Conservation (phyloP, 805 yeast genomes). For the Candida fluviatilis region DNA sequence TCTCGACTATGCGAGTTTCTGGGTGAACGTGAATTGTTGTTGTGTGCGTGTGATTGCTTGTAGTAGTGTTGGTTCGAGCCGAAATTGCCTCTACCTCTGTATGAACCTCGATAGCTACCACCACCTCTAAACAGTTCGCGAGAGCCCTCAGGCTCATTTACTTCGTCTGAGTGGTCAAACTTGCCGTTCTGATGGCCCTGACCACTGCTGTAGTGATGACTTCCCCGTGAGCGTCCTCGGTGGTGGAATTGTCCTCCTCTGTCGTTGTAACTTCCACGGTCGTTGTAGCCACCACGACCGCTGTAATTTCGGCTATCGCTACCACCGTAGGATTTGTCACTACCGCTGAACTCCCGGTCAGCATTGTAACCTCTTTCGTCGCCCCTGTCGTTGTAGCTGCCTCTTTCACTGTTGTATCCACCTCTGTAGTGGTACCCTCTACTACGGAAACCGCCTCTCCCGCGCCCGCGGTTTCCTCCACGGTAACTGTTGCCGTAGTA, state of each 20-base stretch:
- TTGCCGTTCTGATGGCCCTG: not conserved
- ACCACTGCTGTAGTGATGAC: not conserved
- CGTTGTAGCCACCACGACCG: not conserved
- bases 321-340: not conserved
- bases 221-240: not conserved
- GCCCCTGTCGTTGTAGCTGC: not conserved
- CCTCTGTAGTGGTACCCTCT: conserved; percentile 5
- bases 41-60: not conserved
- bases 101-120: conserved; percentile 12
- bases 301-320: not conserved
- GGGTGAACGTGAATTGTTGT: not conserved
- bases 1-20: not conserved
- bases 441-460: conserved; percentile 3
- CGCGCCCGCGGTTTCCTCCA: conserved; percentile 4
- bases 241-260: not conserved
- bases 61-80: not conserved
- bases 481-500: conserved; percentile 5
- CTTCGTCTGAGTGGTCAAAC: not conserved
- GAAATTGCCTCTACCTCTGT: conserved; percentile 10
- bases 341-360: not conserved
- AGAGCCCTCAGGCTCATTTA: conserved; percentile 6
- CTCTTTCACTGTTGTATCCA: conserved; percentile 11
- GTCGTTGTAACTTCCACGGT: not conserved
- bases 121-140: conserved; percentile 11
- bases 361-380: not conserved